Evolutionary conservation across 208 protist species (phyloP).

Genomic region (Wallacemonas sp.): DNA sequence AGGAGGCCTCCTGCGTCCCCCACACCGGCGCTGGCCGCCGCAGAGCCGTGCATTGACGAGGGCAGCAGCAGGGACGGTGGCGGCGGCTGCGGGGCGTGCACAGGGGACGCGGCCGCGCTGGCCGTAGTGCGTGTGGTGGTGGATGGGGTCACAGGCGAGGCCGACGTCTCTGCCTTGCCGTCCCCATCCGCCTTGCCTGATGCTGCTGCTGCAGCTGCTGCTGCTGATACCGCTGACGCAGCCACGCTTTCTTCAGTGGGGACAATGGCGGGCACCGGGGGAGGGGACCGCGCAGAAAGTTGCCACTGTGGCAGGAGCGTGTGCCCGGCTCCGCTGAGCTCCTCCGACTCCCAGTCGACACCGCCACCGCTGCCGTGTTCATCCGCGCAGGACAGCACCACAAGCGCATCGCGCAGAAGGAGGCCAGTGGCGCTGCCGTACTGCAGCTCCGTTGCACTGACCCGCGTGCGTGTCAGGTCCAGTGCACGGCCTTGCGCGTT

Average conservation of each 20-base stretch:
- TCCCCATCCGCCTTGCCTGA: too few relatives aligned
- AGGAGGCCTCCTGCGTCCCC: constrained; percentile 33
- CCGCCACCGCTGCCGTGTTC: constrained; percentile 5
- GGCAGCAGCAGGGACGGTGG: not conserved
- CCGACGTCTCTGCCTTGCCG: too few relatives aligned
- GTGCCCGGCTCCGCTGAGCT: constrained; percentile 1
- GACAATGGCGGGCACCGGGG: too few relatives aligned
- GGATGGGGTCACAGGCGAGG: too few relatives aligned
- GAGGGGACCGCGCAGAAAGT: too few relatives aligned
- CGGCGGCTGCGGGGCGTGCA: not conserved
- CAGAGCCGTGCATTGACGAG: not conserved
- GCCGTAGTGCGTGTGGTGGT: too few relatives aligned
- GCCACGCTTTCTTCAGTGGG: too few relatives aligned
- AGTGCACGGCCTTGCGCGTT: constrained; percentile 27
- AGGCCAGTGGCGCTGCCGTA: constrained; percentile 48
- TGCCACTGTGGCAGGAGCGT: constrained; percentile 13
- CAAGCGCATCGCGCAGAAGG: constrained; percentile 28
- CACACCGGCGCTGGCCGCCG: not conserved
- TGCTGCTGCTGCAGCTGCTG: too few relatives aligned
- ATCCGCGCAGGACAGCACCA: constrained; percentile 44
- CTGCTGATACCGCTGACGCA: too few relatives aligned
- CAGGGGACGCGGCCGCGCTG: too few relatives aligned
- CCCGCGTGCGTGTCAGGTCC: constrained; percentile 24
- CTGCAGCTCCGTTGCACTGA: constrained; percentile 36
- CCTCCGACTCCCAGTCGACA: constrained; percentile 3